These are phyloP conservation scores for Komagataella pastoris DNA, from an alignment of 805 yeast genomes.

Conservation along the genomic window DNA sequence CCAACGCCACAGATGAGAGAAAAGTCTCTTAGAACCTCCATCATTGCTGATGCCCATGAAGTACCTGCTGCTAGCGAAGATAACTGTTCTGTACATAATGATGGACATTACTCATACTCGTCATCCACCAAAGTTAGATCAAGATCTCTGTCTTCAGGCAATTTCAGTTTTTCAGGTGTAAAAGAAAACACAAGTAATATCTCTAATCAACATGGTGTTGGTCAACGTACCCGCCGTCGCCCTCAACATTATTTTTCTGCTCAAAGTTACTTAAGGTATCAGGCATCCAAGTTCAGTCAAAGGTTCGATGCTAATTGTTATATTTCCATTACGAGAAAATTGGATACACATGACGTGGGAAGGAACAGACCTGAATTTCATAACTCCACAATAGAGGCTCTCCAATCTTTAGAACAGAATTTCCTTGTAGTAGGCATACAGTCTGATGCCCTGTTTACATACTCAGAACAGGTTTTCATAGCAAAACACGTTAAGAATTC, in stretches of 20 bases:
- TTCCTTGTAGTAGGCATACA: slow-evolving; percentile 78
- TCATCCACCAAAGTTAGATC: background rate
- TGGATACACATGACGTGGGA: slow-evolving; percentile 91
- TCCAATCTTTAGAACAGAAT: slow-evolving; percentile 55
- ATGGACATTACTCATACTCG: slow-evolving; percentile 36
- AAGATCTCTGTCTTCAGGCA: background rate
- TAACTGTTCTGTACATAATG: slow-evolving; percentile 78
- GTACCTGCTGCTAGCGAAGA: slow-evolving; percentile 36
- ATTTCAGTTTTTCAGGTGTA: background rate
- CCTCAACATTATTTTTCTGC: slow-evolving; percentile 77
- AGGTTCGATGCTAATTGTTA: slow-evolving; percentile 96
- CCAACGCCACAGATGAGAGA: slow-evolving; percentile 24
- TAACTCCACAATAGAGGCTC: slow-evolving; percentile 31
- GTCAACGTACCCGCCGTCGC: slow-evolving; percentile 19
- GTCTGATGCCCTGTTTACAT: slow-evolving; percentile 88
- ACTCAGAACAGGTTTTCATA: slow-evolving; percentile 78
- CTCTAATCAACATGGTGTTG: background rate
- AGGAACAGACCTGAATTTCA: slow-evolving; percentile 44
- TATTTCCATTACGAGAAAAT: slow-evolving; percentile 81
- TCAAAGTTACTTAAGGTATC: slow-evolving; percentile 88
- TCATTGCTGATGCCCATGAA: background rate
- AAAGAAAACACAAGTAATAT: background rate
- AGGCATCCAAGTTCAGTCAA: slow-evolving; percentile 78
- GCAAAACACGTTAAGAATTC: slow-evolving; percentile 67
- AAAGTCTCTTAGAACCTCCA: background rate